phyloP scores from a whole-genome alignment of 2,329 filamentous ascomycete genomes.

The Colletotrichum incanum region DNA sequence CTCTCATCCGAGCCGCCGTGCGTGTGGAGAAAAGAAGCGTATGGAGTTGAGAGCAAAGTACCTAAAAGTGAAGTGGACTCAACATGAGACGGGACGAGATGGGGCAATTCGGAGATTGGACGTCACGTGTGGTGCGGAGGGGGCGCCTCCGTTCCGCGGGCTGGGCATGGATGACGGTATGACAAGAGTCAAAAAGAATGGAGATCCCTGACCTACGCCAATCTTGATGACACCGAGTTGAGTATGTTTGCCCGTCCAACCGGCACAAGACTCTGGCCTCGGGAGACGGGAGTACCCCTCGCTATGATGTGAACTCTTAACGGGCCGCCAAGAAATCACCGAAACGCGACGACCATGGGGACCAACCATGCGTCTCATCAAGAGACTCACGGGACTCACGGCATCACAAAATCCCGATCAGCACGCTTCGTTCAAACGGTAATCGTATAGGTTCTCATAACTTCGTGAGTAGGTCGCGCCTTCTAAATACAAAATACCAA shows the following conservation, averaged over 20 bases:
- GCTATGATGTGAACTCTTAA: neutral
- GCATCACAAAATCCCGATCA: too few relatives aligned
- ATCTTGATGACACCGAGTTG: neutral
- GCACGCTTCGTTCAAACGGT: neutral
- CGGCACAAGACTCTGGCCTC: neutral
- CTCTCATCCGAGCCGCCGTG: constrained; percentile 10
- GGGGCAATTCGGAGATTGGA: constrained; percentile 24
- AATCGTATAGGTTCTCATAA: constrained; percentile 17
- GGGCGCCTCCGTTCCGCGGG: constrained; percentile 7
- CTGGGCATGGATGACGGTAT: constrained; percentile 5
- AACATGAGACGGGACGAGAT: constrained; percentile 27
- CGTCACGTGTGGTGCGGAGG: constrained; percentile 29
- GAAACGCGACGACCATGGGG: neutral
- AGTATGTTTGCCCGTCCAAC: neutral
- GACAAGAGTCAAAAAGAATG: too few relatives aligned
- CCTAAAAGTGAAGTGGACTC: constrained; percentile 30
- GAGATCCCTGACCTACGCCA: neutral
- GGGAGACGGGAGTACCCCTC: neutral
- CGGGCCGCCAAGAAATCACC: neutral
- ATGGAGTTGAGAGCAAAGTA: constrained; percentile 23
- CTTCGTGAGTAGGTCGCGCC: constrained; percentile 14
- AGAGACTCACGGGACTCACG: too few relatives aligned
- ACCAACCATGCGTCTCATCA: neutral
- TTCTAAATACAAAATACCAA: constrained; percentile 8
- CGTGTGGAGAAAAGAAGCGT: neutral